Evolutionary conservation across 108 stramenopile species (phyloP).

Genomic region (Fistulifera pelliculosa): DNA sequence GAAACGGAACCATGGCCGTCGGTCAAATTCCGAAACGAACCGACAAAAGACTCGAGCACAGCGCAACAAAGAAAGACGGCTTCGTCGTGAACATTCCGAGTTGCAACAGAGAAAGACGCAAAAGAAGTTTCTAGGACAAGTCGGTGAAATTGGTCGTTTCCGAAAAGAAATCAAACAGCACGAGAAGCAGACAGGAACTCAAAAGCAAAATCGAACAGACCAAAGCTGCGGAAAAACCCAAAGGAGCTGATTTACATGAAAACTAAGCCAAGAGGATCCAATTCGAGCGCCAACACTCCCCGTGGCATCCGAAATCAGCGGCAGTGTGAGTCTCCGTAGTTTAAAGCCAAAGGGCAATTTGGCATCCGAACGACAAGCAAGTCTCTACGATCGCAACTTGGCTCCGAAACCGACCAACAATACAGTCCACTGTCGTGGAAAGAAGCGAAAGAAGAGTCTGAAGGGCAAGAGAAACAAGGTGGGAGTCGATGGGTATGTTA

Average conservation of each 20-base stretch:
- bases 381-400: conserved; percentile 70
- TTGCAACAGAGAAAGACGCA: conserved; percentile 33
- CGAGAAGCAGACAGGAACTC: conserved; percentile 15
- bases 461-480: conserved; percentile 1
- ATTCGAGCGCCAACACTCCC: conserved; percentile 63
- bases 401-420: conserved; percentile 21
- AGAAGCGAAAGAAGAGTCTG: conserved; percentile 2
- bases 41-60: conserved; percentile 76
- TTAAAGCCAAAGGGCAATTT: conserved; percentile 75
- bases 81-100: conserved; percentile 35
- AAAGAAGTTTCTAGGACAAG: conserved; percentile 48
- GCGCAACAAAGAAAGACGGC: conserved; percentile 74
- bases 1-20: neutral
- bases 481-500: too few species aligned
- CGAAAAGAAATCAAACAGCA: conserved; percentile 31
- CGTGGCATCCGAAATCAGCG: conserved; percentile 55
- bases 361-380: conserved; percentile 68
- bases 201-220: conserved; percentile 17
- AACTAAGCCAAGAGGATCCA: conserved; percentile 49
- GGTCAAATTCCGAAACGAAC: conserved; percentile 30
- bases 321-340: conserved; percentile 46
- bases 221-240: conserved; percentile 24
- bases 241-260: conserved; percentile 36
- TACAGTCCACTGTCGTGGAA: neutral
- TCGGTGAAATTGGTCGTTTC: conserved; percentile 32